Conservation (phyloP, 2,329 filamentous ascomycete genomes). For the Zelopaecilomyces penicillatus region DNA sequence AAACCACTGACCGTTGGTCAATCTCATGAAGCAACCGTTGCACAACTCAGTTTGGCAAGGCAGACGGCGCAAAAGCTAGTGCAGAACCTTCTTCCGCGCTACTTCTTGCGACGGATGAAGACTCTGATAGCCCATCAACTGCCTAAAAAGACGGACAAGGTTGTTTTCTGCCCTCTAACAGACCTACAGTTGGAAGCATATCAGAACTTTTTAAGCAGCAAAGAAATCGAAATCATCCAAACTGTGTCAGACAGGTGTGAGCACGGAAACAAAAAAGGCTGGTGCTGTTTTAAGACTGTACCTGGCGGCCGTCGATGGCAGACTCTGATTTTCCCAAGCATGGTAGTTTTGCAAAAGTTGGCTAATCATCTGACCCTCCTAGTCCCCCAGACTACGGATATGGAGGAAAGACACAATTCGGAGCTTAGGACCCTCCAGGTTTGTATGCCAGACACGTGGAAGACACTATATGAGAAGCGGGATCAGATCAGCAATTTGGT, state of each 20-base stretch:
- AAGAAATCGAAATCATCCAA: slow-evolving; percentile 61
- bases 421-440: slow-evolving; percentile 66
- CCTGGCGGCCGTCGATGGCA: slow-evolving; percentile 62
- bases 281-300: slow-evolving; percentile 63
- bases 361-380: slow-evolving; percentile 88
- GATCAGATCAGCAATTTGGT: slow-evolving; percentile 75
- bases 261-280: slow-evolving; percentile 59
- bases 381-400: slow-evolving; percentile 58
- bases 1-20: slow-evolving; percentile 79
- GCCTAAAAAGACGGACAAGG: slow-evolving; percentile 87
- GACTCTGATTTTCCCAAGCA: slow-evolving; percentile 73
- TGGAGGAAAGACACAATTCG: slow-evolving; percentile 64
- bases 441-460: slow-evolving; percentile 68
- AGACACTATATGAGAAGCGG: slow-evolving; percentile 61
- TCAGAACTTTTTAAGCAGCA: slow-evolving; percentile 63
- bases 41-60: slow-evolving; percentile 72
- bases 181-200: slow-evolving; percentile 75
- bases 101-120: slow-evolving; percentile 91
- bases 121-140: slow-evolving; percentile 83
- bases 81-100: slow-evolving; percentile 76
- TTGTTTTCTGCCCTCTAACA: slow-evolving; percentile 91
- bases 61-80: slow-evolving; percentile 79
- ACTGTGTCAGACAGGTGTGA: slow-evolving; percentile 58
- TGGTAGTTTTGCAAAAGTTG: slow-evolving; percentile 75
- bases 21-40: slow-evolving; percentile 79